phyloP scores from a whole-genome alignment of 768 basidiomycete genomes.

The Dendrothele bispora region DNA sequence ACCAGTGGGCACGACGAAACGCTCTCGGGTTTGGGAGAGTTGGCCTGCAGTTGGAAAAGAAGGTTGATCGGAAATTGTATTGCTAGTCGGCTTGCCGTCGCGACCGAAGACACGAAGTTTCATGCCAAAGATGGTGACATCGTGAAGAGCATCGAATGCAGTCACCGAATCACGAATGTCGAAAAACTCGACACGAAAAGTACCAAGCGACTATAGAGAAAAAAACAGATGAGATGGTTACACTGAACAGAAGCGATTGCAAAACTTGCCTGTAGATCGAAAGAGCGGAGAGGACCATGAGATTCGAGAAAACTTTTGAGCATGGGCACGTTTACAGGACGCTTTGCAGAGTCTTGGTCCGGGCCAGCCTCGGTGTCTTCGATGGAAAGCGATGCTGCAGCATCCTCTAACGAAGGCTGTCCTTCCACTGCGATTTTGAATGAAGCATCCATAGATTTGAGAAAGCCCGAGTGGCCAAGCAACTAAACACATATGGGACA shows the following conservation, averaged over 20 bases:
- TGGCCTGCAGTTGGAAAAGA: conserved; percentile 25
- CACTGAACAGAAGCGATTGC: conserved; percentile 20
- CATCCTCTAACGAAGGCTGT: conserved; percentile 19
- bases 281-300: conserved; percentile 33
- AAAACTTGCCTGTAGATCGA: conserved; percentile 17
- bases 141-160: conserved; percentile 52
- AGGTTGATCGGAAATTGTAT: not conserved
- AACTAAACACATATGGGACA: no score
- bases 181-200: conserved; percentile 66
- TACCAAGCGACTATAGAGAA: conserved; percentile 20
- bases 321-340: conserved; percentile 23
- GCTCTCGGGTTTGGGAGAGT: conserved; percentile 34
- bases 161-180: conserved; percentile 58
- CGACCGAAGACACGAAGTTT: conserved; percentile 44
- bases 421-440: conserved; percentile 49
- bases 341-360: conserved; percentile 2
- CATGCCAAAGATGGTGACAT: conserved; percentile 50
- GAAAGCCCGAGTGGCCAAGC: conserved; percentile 51
- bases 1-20: conserved; percentile 24
- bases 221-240: not conserved
- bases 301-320: conserved; percentile 33
- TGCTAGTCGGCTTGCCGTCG: conserved; percentile 12
- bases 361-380: conserved; percentile 4
- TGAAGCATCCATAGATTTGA: conserved; percentile 47
- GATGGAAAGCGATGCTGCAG: conserved; percentile 4